phyloP scores from a whole-genome alignment of 257 asterid species.

The Nemophila menziesii region DNA sequence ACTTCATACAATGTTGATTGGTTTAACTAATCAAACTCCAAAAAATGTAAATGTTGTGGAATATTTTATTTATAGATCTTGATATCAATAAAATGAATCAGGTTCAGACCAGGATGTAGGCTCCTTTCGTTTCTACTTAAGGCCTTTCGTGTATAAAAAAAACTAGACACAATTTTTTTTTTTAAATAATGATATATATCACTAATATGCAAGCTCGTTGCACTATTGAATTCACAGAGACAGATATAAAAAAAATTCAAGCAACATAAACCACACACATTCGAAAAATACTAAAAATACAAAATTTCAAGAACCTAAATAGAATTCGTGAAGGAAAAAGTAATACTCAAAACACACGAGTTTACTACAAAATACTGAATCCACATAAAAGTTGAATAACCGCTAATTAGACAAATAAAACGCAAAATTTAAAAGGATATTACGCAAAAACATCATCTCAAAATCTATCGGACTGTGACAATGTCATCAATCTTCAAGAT shows the following conservation, averaged over 20 bases:
- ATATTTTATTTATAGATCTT: too few relatives aligned
- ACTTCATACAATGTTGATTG: slow-evolving; percentile 11
- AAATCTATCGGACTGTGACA: slow-evolving; percentile 87
- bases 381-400: slow-evolving; percentile 7
- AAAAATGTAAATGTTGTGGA: slow-evolving; percentile 14
- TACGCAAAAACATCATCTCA: slow-evolving; percentile 14
- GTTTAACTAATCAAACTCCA: slow-evolving; percentile 9
- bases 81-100: too few relatives aligned
- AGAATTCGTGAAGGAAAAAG: slow-evolving; percentile 3
- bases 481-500: slow-evolving; percentile 97
- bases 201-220: too few relatives aligned
- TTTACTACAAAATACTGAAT: slow-evolving; percentile 6
- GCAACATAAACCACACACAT: too few relatives aligned
- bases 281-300: neutral
- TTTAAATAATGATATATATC: too few relatives aligned
- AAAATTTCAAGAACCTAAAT: neutral
- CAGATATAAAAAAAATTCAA: too few relatives aligned
- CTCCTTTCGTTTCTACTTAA: too few relatives aligned
- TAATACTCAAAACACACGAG: slow-evolving; percentile 5
- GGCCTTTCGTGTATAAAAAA: too few relatives aligned
- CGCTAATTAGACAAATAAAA: slow-evolving; percentile 15
- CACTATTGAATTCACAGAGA: too few relatives aligned
- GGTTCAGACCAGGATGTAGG: too few relatives aligned
- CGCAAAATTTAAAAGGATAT: slow-evolving; percentile 15
- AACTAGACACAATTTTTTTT: too few relatives aligned